Base-by-base conservation (phyloP, 768 basidiomycete species). In the Pleurotus salmoneostramineus region DNA sequence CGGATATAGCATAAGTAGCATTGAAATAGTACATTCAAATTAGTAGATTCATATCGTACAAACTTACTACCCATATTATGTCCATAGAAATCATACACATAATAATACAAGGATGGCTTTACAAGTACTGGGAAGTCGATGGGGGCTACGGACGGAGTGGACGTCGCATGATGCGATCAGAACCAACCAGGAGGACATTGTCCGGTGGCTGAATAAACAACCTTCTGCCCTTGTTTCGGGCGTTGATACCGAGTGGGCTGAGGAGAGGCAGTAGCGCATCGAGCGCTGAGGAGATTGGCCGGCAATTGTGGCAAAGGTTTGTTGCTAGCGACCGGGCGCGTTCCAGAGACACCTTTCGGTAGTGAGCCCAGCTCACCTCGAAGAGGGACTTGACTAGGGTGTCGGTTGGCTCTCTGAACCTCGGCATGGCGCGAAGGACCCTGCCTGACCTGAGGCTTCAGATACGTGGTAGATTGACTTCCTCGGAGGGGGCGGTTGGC, bases 261-360 rank as follows among this genome's bases (percentile, higher is more conserved):
- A 12, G 12, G 1, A 15, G 32, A 15, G 33, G 31, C 7, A 10
- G 31, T 34, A 15, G 36, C 36, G 34, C n/a, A 4, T 15, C 6
- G 6, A 10, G 10, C 12, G 27, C 27, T 15, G n/a, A 45, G 44
- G 52, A 14, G 6, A 17, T n/a, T 17, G 4, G 35, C 17, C 21
- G 52, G 52, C 14, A 55, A n/a, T n/a, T 17, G 14, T 4, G 52
- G 52, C 17, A 55, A 31, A 43, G 52, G 52, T 33, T 55, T 55
- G 27, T 55, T 55, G 37, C 40, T 55, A 12, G 10, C 37, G 37
- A 42, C 35, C 34, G 27, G 11, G 27, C 5, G n/a, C 1, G n/a
- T 31, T 15, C 15, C n/a, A 5, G 52, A 36, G 7, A 3, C 21
- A 27, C 35, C 21, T 11, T n/a, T 27, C 12, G 36, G 10, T 7